Percentiles rank a stretch among this genome's conserved stretches.
Conservation (phyloP, 371 early-diverging fungal genomes). For the Syncephalastrum contaminatum region DNA sequence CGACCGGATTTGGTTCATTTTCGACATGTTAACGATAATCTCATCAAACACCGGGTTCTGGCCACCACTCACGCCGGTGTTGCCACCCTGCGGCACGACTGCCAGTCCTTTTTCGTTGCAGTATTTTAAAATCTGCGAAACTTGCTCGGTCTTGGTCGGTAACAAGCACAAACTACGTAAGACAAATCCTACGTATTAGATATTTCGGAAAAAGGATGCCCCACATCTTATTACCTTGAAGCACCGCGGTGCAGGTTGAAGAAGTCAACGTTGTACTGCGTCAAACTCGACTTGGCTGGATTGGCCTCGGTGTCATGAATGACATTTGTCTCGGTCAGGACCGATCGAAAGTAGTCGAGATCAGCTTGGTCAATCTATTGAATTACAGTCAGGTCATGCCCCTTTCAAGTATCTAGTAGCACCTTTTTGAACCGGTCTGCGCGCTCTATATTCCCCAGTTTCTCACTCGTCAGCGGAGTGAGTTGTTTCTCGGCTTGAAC, state of each 20-base stretch:
- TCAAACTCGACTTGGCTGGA: constrained; percentile 23
- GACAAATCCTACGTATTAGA: neutral
- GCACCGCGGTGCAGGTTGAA: constrained; percentile 80
- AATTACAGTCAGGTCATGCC: neutral
- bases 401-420: neutral
- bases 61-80: constrained; percentile 87
- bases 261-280: constrained; percentile 79
- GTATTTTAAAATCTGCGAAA: constrained; percentile 74
- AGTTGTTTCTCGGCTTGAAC: neutral
- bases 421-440: constrained; percentile 14
- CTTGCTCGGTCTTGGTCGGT: constrained; percentile 78
- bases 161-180: constrained; percentile 45
- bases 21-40: constrained; percentile 71
- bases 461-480: constrained; percentile 14
- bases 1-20: constrained; percentile 72
- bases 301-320: constrained; percentile 13
- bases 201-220: neutral
- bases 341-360: constrained; percentile 48
- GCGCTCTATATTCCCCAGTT: constrained; percentile 8
- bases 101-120: constrained; percentile 79
- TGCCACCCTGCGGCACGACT: constrained; percentile 95
- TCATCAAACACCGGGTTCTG: constrained; percentile 91
- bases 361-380: constrained; percentile 40
- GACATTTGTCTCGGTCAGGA: constrained; percentile 34
- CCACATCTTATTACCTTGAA: constrained; percentile 46